Evolutionary conservation across 2,329 filamentous ascomycete genomes (phyloP), one percentile per base, ranked within the genome.

Genomic region (Aureobasidium uvarum): DNA sequence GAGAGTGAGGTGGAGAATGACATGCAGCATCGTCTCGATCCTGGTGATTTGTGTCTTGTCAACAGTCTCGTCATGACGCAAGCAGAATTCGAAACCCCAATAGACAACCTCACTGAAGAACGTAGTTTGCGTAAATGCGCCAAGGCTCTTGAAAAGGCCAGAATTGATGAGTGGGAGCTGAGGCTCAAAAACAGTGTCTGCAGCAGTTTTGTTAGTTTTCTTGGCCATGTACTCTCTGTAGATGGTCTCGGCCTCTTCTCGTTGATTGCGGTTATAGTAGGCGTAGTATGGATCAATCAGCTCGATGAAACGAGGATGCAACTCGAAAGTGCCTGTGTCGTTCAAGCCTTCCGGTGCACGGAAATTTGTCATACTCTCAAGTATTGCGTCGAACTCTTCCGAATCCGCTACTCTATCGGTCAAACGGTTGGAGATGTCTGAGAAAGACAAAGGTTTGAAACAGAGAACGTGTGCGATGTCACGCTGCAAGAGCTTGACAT

Each of bases 201-300:
- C 87, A 1, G 85, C 80, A 50, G 88, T 83, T 74, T 93, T 92
- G 20, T 93, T 92, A 0, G 89, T 92, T 77, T 90, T 92, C 78
- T 92, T 92, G 13, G 92, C 91, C 81, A 95, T 87, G 81, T 91
- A 89, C 72, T 89, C 89, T 71, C 89, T 92, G 79, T 95, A 97
- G 3, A 92, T 89, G 70, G 86, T 88, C 77, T 99, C 95, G 0
- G 94, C 92, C 75, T 99, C 95, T 74, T 99, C 95, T 59, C 95
- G 86, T 76, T 98, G 94, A 72, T 99, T 99, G 74, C 96, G 96
- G 72, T 88, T 96, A 77, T 96, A 99, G 74, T 98, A 92, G 7
- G 93, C 90, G 72, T 93, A 95, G 75, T 97, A 99, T 0, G 96
- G 95, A 74, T 99, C 96, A 59, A 99, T 87, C 54, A 96, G 85